These are phyloP conservation scores for Candolleomyces aberdarensis DNA, from an alignment of 768 basidiomycete genomes.

Conservation along the genomic window DNA sequence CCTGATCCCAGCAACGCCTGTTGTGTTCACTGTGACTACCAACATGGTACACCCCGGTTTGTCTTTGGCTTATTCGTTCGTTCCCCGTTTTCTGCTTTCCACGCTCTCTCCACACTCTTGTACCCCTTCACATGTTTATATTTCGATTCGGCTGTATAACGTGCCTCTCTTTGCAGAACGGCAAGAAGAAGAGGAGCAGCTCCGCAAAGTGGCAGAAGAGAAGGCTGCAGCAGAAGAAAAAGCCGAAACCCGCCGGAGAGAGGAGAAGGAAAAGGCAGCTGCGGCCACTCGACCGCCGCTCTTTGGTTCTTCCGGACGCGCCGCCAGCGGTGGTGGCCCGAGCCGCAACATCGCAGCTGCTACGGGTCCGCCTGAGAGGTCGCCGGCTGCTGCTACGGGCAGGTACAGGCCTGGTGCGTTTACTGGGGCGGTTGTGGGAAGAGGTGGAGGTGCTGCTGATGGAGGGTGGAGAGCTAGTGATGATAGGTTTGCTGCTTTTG, in stretches of 20 bases:
- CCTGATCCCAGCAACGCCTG: no score
- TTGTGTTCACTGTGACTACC: no score
- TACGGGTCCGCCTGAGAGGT: constrained; percentile 29
- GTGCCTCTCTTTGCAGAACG: no score
- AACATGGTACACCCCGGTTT: no score
- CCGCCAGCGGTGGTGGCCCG: constrained; percentile 24
- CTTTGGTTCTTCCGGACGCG: constrained; percentile 20
- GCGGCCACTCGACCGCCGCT: constrained; percentile 24
- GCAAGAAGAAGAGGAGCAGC: no score
- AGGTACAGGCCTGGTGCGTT: constrained; percentile 46
- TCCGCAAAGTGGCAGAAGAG: no score
- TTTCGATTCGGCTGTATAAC: no score
- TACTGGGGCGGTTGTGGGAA: constrained; percentile 21
- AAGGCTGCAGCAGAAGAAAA: no score
- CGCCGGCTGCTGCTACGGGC: constrained; percentile 34
- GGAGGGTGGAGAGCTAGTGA: constrained; percentile 64
- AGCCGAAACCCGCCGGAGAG: constrained; percentile 45
- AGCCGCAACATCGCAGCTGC: constrained; percentile 23
- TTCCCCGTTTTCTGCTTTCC: no score
- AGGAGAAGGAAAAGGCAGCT: constrained; percentile 26
- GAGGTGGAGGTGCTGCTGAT: constrained; percentile 13
- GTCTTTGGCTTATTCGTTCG: no score
- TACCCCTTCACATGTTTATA: no score
- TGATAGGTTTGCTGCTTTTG: constrained; percentile 71
- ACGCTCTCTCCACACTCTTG: no score